Percentiles rank a stretch among this genome's conserved stretches.
Evolutionary conservation across 2,329 filamentous ascomycete species (phyloP).

Genomic region (Clonostachys byssicola): DNA sequence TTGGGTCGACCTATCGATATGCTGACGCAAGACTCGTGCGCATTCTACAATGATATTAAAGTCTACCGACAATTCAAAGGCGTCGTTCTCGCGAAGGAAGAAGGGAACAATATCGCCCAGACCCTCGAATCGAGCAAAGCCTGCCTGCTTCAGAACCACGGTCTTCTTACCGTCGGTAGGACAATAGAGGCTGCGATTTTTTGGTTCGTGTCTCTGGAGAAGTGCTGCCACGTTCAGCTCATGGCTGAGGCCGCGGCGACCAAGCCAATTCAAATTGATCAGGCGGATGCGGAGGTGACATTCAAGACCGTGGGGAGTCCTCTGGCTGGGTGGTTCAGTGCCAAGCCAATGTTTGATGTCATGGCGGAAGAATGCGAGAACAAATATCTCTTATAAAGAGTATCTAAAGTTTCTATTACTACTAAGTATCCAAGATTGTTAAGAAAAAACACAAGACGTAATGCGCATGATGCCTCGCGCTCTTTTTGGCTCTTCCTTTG

Average conservation of each 20-base stretch:
- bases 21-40: conserved; percentile 58
- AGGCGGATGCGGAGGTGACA: conserved; percentile 49
- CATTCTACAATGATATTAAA: conserved; percentile 49
- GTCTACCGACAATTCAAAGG: conserved; percentile 46
- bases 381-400: too few relatives aligned
- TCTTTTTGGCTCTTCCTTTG: too few relatives aligned
- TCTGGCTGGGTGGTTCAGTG: conserved; percentile 64
- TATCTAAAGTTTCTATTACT: too few relatives aligned
- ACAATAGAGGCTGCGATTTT: conserved; percentile 67
- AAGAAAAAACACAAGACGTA: too few relatives aligned
- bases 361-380: conserved; percentile 1
- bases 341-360: conserved; percentile 6
- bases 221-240: conserved; percentile 24
- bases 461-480: too few relatives aligned
- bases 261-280: conserved; percentile 18
- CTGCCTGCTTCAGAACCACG: conserved; percentile 60
- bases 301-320: conserved; percentile 60
- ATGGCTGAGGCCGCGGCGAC: conserved; percentile 19
- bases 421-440: too few relatives aligned
- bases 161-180: conserved; percentile 55
- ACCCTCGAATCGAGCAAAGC: conserved; percentile 51
- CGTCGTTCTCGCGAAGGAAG: conserved; percentile 55
- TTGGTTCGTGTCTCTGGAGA: conserved; percentile 44
- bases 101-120: conserved; percentile 52
- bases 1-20: conserved; percentile 61